Conservation (phyloP, 2,329 filamentous ascomycete species). For the Geosmithia flava region DNA sequence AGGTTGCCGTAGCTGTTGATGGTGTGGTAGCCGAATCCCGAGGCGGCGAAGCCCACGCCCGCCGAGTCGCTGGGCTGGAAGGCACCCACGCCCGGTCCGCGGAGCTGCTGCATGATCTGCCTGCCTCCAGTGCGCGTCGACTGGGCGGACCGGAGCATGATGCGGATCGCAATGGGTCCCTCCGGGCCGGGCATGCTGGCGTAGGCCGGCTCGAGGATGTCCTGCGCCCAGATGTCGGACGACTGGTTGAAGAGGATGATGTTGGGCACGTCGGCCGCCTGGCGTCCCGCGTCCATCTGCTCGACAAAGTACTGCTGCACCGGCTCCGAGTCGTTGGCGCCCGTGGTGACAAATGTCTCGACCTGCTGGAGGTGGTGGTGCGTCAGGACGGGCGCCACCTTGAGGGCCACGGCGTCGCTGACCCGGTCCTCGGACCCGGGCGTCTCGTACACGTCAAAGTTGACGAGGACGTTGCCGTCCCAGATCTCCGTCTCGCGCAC, state of each 20-base stretch:
- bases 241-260: conserved; percentile 7
- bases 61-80: conserved; percentile 7
- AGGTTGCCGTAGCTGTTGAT: conserved; percentile 18
- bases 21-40: neutral
- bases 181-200: conserved; percentile 22
- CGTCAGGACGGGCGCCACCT: conserved; percentile 21
- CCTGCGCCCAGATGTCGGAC: conserved; percentile 23
- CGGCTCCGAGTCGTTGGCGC: conserved; percentile 1
- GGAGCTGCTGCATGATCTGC: conserved; percentile 17
- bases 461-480: conserved; percentile 11
- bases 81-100: conserved; percentile 15
- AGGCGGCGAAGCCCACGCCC: neutral
- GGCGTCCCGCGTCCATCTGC: neutral
- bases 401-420: conserved; percentile 16
- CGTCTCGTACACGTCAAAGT: conserved; percentile 7
- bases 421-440: conserved; percentile 7
- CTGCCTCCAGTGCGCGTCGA: conserved; percentile 12
- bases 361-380: conserved; percentile 22
- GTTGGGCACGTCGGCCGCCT: neutral
- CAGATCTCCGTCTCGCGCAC: conserved; percentile 14
- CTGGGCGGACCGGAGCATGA: conserved; percentile 19
- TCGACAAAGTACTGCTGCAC: conserved; percentile 6
- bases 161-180: conserved; percentile 15
- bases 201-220: conserved; percentile 24
- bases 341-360: conserved; percentile 12